Percentiles rank a stretch among this genome's conserved stretches.
Evolutionary conservation across 1,139 yeast genomes (phyloP).

Genomic region (Scheffersomyces quercinus): DNA sequence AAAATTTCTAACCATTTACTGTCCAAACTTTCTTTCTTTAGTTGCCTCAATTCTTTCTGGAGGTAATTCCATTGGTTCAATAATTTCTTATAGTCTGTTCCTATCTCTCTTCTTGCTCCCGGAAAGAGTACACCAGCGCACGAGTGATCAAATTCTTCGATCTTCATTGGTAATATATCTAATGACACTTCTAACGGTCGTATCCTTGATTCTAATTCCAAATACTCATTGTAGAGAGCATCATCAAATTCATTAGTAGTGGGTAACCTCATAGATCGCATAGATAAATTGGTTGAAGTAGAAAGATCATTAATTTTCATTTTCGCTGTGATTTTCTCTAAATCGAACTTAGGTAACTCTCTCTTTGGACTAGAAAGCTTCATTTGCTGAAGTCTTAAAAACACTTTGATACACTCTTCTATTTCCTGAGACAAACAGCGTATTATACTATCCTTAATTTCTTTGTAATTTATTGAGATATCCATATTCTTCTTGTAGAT

Average conservation of each 20-base stretch:
- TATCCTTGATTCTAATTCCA: slow-evolving; percentile 32
- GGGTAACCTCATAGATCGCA: slow-evolving; percentile 28
- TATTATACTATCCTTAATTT: slow-evolving; percentile 54
- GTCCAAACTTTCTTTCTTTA: slow-evolving; percentile 51
- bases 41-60: slow-evolving; percentile 32
- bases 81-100: slow-evolving; percentile 19
- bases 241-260: slow-evolving; percentile 34
- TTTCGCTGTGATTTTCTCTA: slow-evolving; percentile 42
- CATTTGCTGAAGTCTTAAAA: slow-evolving; percentile 40
- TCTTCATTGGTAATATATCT: slow-evolving; percentile 19
- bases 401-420: slow-evolving; percentile 41
- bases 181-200: slow-evolving; percentile 58
- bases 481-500: slow-evolving; percentile 48
- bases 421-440: slow-evolving; percentile 53
- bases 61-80: slow-evolving; percentile 43
- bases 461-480: slow-evolving; percentile 58
- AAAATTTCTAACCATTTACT: slow-evolving; percentile 59
- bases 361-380: slow-evolving; percentile 44
- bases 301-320: slow-evolving; percentile 34
- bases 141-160: slow-evolving; percentile 25
- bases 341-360: slow-evolving; percentile 37
- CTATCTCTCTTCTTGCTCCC: slow-evolving; percentile 5
- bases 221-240: slow-evolving; percentile 29
- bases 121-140: slow-evolving; percentile 7
- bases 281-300: slow-evolving; percentile 12